A percentile compares a stretch with the other conserved stretches of the same genome.
These are phyloP conservation scores for Firmiana major DNA, from an alignment of 345 rosid species.

Conservation along the genomic window DNA sequence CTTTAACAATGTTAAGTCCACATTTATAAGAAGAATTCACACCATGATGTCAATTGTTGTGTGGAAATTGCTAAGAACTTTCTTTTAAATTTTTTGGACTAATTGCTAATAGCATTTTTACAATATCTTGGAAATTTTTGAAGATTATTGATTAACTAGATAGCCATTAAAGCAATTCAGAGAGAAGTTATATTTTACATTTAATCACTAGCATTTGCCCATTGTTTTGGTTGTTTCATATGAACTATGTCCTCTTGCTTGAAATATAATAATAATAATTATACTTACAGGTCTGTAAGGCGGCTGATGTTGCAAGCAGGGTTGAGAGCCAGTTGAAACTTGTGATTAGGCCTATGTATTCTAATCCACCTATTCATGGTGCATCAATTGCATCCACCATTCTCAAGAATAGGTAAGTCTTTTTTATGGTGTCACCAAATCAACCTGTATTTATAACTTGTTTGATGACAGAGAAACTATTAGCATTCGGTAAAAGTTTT, in stretches of 20 bases:
- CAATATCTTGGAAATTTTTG: not conserved
- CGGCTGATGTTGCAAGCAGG: conserved; percentile 61
- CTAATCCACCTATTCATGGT: conserved; percentile 71
- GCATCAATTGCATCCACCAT: conserved; percentile 70
- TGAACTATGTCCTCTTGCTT: not conserved
- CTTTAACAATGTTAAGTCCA: not conserved
- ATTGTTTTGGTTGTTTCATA: not conserved
- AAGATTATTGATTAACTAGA: not conserved
- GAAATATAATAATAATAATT: not conserved
- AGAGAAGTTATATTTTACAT: not conserved
- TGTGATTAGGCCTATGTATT: conserved; percentile 72
- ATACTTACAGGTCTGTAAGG: conserved; percentile 59
- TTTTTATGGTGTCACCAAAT: not conserved
- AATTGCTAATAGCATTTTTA: not conserved
- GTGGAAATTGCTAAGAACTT: not conserved
- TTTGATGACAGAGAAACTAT: not conserved
- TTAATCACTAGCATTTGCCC: not conserved
- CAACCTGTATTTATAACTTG: not conserved
- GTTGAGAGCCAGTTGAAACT: conserved; percentile 78
- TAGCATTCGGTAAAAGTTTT: not conserved
- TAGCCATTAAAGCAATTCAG: not conserved
- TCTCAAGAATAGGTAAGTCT: conserved; percentile 50
- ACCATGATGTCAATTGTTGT: too few relatives aligned
- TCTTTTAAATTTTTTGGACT: not conserved
- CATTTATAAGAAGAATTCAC: not conserved